A percentile compares a stretch with the other conserved stretches of the same genome.
Evolutionary conservation across 129 eudicot species (phyloP).

Genomic region (Arctium lappa): DNA sequence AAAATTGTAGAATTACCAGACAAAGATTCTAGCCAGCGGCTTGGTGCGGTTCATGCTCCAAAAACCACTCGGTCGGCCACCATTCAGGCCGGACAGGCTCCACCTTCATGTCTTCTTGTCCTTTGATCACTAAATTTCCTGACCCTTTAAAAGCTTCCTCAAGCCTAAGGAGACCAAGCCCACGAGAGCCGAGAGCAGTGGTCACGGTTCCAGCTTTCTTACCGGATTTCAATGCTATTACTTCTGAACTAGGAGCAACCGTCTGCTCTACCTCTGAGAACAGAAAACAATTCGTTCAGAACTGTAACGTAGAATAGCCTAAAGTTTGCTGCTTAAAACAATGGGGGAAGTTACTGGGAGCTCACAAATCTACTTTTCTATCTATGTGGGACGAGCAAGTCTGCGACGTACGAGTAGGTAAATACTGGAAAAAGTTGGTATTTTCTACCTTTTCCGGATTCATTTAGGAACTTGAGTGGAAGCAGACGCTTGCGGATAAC

Average conservation of each 20-base stretch:
- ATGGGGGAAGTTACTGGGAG: too few species aligned
- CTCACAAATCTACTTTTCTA: too few species aligned
- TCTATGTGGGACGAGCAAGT: too few species aligned
- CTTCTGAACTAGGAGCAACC: constrained; percentile 69
- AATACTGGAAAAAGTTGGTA: not conserved
- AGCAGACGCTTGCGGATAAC: constrained; percentile 76
- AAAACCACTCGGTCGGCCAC: constrained; percentile 90
- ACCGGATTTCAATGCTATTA: constrained; percentile 38
- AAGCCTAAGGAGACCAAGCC: constrained; percentile 65
- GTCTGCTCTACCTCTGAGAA: constrained; percentile 55
- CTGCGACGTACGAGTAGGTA: not conserved
- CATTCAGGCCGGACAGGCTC: constrained; percentile 65
- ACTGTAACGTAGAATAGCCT: not conserved
- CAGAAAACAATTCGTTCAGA: not conserved
- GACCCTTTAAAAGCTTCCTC: constrained; percentile 76
- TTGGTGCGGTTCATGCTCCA: constrained; percentile 39
- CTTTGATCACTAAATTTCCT: constrained; percentile 50
- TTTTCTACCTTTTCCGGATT: constrained; percentile 56
- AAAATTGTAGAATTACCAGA: not conserved
- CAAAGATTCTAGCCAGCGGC: constrained; percentile 41
- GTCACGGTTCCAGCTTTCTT: constrained; percentile 78
- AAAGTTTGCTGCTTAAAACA: too few species aligned
- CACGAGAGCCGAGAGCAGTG: constrained; percentile 79
- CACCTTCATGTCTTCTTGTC: constrained; percentile 73
- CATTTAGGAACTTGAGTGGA: constrained; percentile 60